Evolutionary conservation across 805 yeast species (phyloP).

Genomic region (Yamadazyma endophytica): DNA sequence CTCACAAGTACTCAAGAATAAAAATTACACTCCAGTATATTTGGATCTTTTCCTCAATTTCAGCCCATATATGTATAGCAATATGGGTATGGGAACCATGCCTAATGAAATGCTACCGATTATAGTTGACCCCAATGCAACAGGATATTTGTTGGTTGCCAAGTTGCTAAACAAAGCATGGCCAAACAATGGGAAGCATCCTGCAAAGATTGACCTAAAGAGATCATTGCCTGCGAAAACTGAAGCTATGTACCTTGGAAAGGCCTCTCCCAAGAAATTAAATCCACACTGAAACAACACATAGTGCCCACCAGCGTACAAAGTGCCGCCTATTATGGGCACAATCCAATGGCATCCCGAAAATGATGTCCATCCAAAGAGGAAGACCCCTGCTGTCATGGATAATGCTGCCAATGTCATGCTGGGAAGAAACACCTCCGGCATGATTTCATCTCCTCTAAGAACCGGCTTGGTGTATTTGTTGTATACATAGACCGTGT

Average conservation of each 20-base stretch:
- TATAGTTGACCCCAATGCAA: constrained; percentile 53
- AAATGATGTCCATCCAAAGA: constrained; percentile 48
- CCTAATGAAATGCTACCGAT: constrained; percentile 36
- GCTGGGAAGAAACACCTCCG: constrained; percentile 37
- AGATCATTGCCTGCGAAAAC: constrained; percentile 54
- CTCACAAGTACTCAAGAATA: too few relatives aligned
- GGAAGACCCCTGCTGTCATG: constrained; percentile 39
- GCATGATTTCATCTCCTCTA: constrained; percentile 21
- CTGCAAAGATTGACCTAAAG: constrained; percentile 44
- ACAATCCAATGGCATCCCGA: constrained; percentile 42
- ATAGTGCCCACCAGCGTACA: constrained; percentile 37
- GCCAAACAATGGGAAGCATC: constrained; percentile 62
- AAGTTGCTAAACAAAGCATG: constrained; percentile 50
- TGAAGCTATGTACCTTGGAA: constrained; percentile 48
- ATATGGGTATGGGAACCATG: constrained; percentile 43
- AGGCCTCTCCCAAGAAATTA: constrained; percentile 44
- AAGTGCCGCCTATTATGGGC: constrained; percentile 38
- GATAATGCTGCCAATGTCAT: constrained; percentile 36
- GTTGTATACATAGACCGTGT: constrained; percentile 17
- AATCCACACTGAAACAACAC: constrained; percentile 47
- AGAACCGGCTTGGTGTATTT: constrained; percentile 16
- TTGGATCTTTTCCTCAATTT: constrained; percentile 35
- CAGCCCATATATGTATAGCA: constrained; percentile 38
- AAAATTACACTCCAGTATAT: too few relatives aligned
- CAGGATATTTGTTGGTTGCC: constrained; percentile 46